Evolutionary conservation across 1,139 yeast species (phyloP), one percentile per base, ranked within the genome.

Genomic region (Trichomonascaceae sp.): DNA sequence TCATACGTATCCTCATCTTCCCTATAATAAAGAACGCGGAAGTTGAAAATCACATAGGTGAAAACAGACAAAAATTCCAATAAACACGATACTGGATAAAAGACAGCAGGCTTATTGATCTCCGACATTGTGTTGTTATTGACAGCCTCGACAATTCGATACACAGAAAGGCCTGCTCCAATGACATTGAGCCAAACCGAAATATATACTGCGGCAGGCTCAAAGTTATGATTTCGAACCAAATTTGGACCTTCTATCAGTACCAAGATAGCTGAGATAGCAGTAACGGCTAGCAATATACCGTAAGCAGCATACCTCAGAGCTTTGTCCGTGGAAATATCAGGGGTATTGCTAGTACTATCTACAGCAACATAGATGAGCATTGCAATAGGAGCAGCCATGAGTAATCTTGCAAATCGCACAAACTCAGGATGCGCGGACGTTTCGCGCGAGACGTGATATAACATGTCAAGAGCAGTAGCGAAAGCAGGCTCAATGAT

Each of bases 401-500:
- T 43, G 3, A 43, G n/a, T 2, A 49, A 9, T 24, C 47, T 20
- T 9, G 13, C 43, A 20, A 49, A 17, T 18, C 18, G 15, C 9
- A 43, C 13, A 13, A 49, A 18, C 13, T 32, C 43, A 17, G 13
- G 27, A 20, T 44, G 19, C 30, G 18, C 13, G 15, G 30, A 4
- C 5, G 51, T 49, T 27, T 36, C 27, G 7, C 45, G 30, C 8
- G 44, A 30, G 5, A 36, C 41, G 5, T 46, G 48, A 30, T 36
- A 30, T 18, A 51, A 5, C 44, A 51, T 43, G 6, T 45, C 47
- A 8, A 44, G 38, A 13, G 50, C 47, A 13, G 47, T 44, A 17
- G 51, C 43, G 8, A 50, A 43, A n/a, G 45, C 17, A 17, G 55
- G 55, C 44, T 53, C 55, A 18, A 53, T 41, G 17, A 53, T n/a